Evolutionary conservation across 1,284 basidiomycete species (phyloP), one percentile per base, ranked within the genome.

Genomic region (Mycosarcoma mackinlayi): DNA sequence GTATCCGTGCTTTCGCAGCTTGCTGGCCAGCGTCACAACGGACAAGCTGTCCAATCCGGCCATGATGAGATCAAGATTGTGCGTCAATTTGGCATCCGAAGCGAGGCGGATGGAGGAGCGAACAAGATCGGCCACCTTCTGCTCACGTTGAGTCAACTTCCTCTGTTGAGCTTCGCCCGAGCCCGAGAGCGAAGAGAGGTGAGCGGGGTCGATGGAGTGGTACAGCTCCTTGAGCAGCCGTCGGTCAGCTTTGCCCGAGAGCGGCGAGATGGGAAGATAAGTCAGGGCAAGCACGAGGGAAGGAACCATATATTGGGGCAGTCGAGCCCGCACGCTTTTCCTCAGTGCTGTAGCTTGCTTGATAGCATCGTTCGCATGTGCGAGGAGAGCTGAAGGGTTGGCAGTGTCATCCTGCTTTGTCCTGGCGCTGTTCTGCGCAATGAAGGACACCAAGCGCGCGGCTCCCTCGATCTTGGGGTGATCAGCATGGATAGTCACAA

Each of bases 221-320:
- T 76, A 79, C 11, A 73, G 35, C 1, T 51, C 44, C 33, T 56
- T 56, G 5, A 79, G 57, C 28, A 69, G 42, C 7, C 59, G 57
- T 11, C 40, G 41, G 33, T 81, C 78, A 5, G 73, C 57, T 48
- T 80, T 81, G 39, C 75, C 79, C 4, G 76, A 78, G 0, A 79
- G 61, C 21, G 67, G 35, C 9, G 79, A 75, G 38, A 81, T 61
- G 0, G 77, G 77, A 7, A 81, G 49, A 31, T 42, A 49, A 1
- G 24, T 21, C 16, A 81, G 54, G 8, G 77, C 67, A 7, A 79
- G 39, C 4, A 81, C 45, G n/a, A 68, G 39, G 21, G 63, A 70
- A 1, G 79, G 79, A 9, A 75, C 74, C 77, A 81, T 81, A 67
- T 79, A 69, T 52, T 77, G 63, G 14, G 68, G 72, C 14, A 81